Percentiles rank a stretch among this genome's conserved stretches.
These are phyloP conservation scores for Penicillium sp. DNA, from an alignment of 2,329 filamentous ascomycete genomes.

Conservation along the genomic window DNA sequence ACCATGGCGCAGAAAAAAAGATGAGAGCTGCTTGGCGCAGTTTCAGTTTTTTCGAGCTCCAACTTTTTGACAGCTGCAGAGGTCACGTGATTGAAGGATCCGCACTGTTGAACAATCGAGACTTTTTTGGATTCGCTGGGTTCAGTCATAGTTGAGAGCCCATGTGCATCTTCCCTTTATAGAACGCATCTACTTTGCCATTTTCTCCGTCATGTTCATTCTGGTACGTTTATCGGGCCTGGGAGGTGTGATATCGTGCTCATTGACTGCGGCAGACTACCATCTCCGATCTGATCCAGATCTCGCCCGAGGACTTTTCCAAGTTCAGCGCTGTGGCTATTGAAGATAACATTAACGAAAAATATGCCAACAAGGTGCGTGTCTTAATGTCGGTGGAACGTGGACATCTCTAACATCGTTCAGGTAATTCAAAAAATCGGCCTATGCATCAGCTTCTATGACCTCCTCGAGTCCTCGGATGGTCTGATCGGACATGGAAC, in stretches of 20 bases:
- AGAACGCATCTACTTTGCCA: neutral
- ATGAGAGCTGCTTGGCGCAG: conserved; percentile 3
- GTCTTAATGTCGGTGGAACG: neutral
- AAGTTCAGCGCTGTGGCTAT: conserved; percentile 76
- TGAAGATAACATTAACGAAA: conserved; percentile 93
- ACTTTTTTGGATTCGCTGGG: conserved; percentile 6
- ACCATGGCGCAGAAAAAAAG: conserved; percentile 17
- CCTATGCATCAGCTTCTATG: conserved; percentile 88
- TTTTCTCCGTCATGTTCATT: conserved; percentile 44
- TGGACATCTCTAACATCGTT: conserved; percentile 3
- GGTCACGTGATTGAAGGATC: conserved; percentile 12
- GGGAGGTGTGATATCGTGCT: conserved; percentile 19
- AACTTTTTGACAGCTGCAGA: conserved; percentile 14
- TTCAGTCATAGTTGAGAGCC: neutral
- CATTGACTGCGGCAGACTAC: conserved; percentile 61
- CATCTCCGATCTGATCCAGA: conserved; percentile 89
- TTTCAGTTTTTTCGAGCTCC: conserved; percentile 12
- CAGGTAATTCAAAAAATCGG: conserved; percentile 88
- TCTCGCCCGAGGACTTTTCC: conserved; percentile 79
- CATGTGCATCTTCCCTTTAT: neutral
- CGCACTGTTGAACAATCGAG: conserved; percentile 7
- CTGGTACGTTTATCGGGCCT: conserved; percentile 37
- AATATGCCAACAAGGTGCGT: conserved; percentile 83
- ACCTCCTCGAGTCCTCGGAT: conserved; percentile 82
- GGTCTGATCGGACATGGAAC: conserved; percentile 90